Percentiles rank a stretch among this genome's conserved stretches.
Evolutionary conservation across 352 stramenopile genomes (phyloP).

Genomic region (Phytopythium montanum): DNA sequence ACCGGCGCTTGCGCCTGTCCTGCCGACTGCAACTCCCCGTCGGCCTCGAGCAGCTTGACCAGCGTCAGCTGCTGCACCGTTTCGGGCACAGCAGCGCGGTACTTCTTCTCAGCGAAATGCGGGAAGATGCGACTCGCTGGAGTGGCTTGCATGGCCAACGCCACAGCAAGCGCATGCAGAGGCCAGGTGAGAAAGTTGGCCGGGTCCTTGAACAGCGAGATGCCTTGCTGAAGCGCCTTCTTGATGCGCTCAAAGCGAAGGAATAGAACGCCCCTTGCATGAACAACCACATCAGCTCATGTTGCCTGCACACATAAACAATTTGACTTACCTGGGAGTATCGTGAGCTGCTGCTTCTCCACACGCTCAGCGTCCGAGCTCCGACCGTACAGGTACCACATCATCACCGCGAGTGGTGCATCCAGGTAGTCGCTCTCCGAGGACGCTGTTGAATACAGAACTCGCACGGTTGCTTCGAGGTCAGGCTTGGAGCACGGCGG

Average conservation of each 20-base stretch:
- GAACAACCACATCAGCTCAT: not conserved
- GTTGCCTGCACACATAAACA: not conserved
- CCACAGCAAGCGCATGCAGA: slow-evolving; percentile 9
- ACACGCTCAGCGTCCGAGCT: slow-evolving; percentile 16
- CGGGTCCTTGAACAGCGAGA: slow-evolving; percentile 14
- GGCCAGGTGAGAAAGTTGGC: slow-evolving; percentile 10
- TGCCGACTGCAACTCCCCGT: not conserved
- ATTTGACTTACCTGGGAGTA: slow-evolving; percentile 7
- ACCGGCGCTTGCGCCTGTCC: not conserved
- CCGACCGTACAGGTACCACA: slow-evolving; percentile 13
- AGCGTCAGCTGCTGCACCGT: slow-evolving; percentile 8
- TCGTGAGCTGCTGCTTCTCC: slow-evolving; percentile 15
- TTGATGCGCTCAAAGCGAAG: slow-evolving; percentile 13
- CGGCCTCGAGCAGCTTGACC: slow-evolving; percentile 11
- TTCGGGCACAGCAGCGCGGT: not conserved
- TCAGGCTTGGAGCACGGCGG: slow-evolving; percentile 8
- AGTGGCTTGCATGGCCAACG: slow-evolving; percentile 4
- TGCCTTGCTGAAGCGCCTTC: slow-evolving; percentile 11
- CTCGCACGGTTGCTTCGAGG: slow-evolving; percentile 9
- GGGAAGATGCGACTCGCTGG: slow-evolving; percentile 8
- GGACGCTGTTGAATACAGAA: slow-evolving; percentile 11
- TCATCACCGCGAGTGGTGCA: slow-evolving; percentile 8
- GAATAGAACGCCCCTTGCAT: slow-evolving; percentile 10
- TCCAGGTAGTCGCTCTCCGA: slow-evolving; percentile 9
- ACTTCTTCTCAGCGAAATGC: slow-evolving; percentile 8